Evolutionary conservation across 2,329 filamentous ascomycete genomes (phyloP), one percentile per base, ranked within the genome.

Genomic region (Cadophora malorum): DNA sequence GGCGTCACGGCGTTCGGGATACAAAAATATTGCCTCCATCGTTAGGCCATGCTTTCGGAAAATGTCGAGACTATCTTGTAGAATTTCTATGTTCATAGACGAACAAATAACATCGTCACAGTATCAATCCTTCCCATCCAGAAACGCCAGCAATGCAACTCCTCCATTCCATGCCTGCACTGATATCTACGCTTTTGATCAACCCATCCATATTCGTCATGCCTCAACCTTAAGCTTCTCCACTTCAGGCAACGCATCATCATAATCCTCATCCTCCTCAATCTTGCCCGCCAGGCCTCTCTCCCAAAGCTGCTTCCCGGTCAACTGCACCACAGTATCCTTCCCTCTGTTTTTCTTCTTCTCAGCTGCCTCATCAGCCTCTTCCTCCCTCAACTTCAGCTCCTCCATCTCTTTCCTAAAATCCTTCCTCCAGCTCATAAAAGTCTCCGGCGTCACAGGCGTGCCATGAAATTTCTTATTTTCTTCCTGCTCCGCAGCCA

Each of bases 391-490:
- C 73, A 82, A 80, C 73, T 89, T 87, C 77, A 86, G 82, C 76
- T 96, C 94, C 77, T 90, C 90, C 87, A 95, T 90, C 83, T 98
- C 96, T 76, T 85, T 83, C 70, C 88, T 78, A 77, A 98, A 99
- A 10, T 80, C 86, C 49, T 90, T 89, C 65, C 93, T 85, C 96
- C 96, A 99, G 73, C 86, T 87, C 73, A 92, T 77, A 76, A 98
- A 99, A 0, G 89, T 90, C 81, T 97, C 93, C 25, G 88, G 85
- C n/a, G 90, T 98, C 23, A 99, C 96, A 38, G 89, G 85, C 45
- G 93, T 93, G 67, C 96, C 96, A 78, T 97, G 92, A 80, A 99
- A 99, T 81, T 97, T 98, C 75, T 91, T 89, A 79, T 99, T 99
- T 83, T 99, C 96, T 79, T 96, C 94, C 70, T 91, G 89, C 81